These are phyloP conservation scores for Metschnikowia dekortorum DNA, from an alignment of 805 yeast genomes.

Conservation along the genomic window DNA sequence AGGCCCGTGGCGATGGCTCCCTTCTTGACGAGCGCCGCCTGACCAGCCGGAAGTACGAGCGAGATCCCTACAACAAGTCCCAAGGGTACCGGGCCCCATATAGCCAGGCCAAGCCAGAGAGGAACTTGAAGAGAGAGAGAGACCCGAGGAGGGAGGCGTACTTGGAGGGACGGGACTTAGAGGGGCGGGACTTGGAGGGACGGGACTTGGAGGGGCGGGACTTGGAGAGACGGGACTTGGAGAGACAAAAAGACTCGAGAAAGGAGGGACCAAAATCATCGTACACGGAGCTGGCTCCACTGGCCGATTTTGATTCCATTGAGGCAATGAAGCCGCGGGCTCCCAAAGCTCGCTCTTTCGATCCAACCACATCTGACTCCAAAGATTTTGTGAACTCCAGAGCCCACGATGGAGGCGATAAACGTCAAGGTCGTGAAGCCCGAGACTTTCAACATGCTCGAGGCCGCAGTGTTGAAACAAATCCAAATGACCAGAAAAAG, in stretches of 20 bases:
- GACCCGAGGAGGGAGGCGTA: background rate
- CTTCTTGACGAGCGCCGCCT: conserved; percentile 9
- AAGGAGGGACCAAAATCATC: background rate
- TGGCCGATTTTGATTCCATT: background rate
- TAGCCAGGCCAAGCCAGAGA: background rate
- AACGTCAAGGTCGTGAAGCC: background rate
- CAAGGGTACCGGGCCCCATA: background rate
- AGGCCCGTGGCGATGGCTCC: background rate
- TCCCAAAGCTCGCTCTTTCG: background rate
- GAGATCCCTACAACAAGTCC: background rate
- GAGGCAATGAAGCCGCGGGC: background rate
- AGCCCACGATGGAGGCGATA: background rate
- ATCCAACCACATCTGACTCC: background rate
- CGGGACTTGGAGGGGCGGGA: background rate
- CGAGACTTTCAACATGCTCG: no score
- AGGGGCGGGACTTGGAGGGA: background rate
- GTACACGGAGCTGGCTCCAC: background rate
- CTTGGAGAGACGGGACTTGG: background rate
- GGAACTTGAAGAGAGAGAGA: background rate
- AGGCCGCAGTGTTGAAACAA: no score
- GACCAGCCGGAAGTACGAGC: conserved; percentile 7
- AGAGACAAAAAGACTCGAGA: background rate
- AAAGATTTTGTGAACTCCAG: background rate
- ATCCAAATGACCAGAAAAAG: no score
- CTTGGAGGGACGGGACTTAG: background rate